phyloP scores from a whole-genome alignment of 805 yeast species.

The Candida orba region DNA sequence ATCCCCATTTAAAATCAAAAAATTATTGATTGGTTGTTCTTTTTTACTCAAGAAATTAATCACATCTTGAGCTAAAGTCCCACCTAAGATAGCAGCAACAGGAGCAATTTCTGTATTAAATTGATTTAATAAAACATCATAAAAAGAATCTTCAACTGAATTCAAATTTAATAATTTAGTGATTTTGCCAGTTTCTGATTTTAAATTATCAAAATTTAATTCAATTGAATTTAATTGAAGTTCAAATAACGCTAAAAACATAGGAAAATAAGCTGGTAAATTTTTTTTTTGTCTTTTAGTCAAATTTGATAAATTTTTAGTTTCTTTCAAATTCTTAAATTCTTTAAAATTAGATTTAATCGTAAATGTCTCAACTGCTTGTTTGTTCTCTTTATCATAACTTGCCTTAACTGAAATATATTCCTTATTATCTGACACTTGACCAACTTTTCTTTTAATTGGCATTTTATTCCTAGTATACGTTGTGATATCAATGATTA shows the following conservation, averaged over 20 bases:
- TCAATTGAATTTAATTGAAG: constrained; percentile 19
- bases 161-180: constrained; percentile 34
- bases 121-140: constrained; percentile 39
- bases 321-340: constrained; percentile 29
- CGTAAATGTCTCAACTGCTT: constrained; percentile 29
- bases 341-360: constrained; percentile 31
- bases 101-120: constrained; percentile 66
- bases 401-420: constrained; percentile 31
- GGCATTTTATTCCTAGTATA: constrained; percentile 45
- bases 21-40: constrained; percentile 77
- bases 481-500: constrained; percentile 53
- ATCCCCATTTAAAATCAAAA: constrained; percentile 68
- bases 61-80: constrained; percentile 83
- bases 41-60: constrained; percentile 72
- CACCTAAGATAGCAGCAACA: constrained; percentile 82
- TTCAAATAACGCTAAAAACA: constrained; percentile 53
- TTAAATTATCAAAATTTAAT: constrained; percentile 25
- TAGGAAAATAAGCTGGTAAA: constrained; percentile 51
- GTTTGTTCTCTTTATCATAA: constrained; percentile 29
- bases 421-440: constrained; percentile 34
- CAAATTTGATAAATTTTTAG: constrained; percentile 18
- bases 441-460: constrained; percentile 45
- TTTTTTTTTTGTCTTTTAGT: constrained; percentile 36
- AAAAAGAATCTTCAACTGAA: constrained; percentile 35
- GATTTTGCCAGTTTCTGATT: constrained; percentile 22